phyloP scores from a whole-genome alignment of 345 rosid species.

The Melaleuca quinquenervia region DNA sequence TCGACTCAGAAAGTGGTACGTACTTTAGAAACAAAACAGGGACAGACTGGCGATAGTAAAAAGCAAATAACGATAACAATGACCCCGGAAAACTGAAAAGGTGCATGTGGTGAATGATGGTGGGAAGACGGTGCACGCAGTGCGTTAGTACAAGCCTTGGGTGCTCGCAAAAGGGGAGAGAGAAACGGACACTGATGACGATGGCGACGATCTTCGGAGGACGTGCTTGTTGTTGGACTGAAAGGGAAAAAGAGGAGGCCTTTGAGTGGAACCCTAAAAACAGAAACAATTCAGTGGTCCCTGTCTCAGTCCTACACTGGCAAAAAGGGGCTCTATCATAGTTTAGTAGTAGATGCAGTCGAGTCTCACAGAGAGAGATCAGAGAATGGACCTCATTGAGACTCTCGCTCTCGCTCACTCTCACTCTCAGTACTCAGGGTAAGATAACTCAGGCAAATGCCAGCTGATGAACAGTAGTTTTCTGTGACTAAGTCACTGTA shows the following conservation, averaged over 20 bases:
- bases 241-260: neutral
- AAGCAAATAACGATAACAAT: neutral
- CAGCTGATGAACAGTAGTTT: neutral
- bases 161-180: neutral
- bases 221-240: neutral
- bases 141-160: neutral
- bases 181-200: neutral
- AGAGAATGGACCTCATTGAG: neutral
- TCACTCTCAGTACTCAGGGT: neutral
- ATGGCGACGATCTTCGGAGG: neutral
- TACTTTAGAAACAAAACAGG: neutral
- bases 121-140: neutral
- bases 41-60: neutral
- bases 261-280: constrained; percentile 31
- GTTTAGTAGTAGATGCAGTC: constrained; percentile 4
- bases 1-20: neutral
- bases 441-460: constrained; percentile 1
- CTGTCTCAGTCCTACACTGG: constrained; percentile 4
- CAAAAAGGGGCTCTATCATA: constrained; percentile 17
- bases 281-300: constrained; percentile 27
- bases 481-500: neutral
- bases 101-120: neutral
- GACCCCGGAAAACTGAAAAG: neutral
- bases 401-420: neutral
- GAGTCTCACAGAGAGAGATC: neutral